Base-by-base conservation (phyloP, 768 basidiomycete species). In the Astraeus odoratus region DNA sequence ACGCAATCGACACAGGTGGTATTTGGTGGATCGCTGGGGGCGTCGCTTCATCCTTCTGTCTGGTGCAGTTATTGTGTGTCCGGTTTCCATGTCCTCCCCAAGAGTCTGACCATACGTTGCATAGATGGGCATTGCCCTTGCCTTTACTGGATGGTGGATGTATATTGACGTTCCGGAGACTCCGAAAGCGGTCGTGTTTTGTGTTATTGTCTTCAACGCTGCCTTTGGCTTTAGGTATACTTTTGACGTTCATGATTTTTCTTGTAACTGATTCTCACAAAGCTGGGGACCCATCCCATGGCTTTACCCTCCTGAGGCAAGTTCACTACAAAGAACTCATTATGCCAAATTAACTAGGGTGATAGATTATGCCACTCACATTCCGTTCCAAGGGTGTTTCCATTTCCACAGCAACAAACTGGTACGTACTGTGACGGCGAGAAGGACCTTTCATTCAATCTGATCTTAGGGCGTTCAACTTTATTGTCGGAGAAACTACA, bases 311-410 rank as follows among this genome's bases (percentile, higher is more conserved):
- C 86, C 86, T n/a, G 88, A 90, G 70, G 86, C 86, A 37, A 19
- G 42, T 33, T 30, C 65, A 48, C 50, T 1, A 18, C 3, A 19
- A 41, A 5, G 4, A 6, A 20, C 13, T n/a, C 8, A 16, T 29
- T 38, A 20, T 7, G 35, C 39, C 39, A 24, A 27, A 12, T 35
- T 48, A 15, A 46, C 48, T 40, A 42, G 50, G 36, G n/a, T 26
- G 22, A 19, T 51, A 86, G 83, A 95, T 97, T 60, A 84, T 97
- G 78, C 92, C 92, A 9, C 72, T 93, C 34, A 73, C 81, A 15
- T 78, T 94, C 56, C 80, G 95, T 30, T 93, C 91, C 9, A 96
- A 96, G 68, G 94, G 93, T n/a, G 93, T 96, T 19, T 94, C 90
- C 6, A 57, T 96, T 26, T 95, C 91, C 0, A 96, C 94, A 4